Percentiles rank a stretch among this genome's conserved stretches.
Conservation (phyloP, 805 yeast species). For the Lipomyces mesembrius region DNA sequence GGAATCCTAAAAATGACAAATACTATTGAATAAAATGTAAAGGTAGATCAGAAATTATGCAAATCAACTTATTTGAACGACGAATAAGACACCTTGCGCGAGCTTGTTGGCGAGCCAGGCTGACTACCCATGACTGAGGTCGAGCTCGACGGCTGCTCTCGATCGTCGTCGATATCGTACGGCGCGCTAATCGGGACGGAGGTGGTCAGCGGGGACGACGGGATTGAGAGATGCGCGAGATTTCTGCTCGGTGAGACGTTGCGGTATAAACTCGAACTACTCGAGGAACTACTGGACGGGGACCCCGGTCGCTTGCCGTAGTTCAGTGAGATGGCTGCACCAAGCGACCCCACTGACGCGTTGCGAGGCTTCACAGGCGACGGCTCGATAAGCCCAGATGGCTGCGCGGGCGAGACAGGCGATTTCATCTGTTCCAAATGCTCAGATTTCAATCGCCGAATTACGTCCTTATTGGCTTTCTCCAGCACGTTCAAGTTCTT, state of each 20-base stretch:
- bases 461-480: conserved; percentile 90
- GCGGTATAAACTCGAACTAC: conserved; percentile 26
- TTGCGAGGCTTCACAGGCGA: conserved; percentile 35
- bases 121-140: conserved; percentile 3
- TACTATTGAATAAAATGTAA: background rate
- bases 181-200: conserved; percentile 25
- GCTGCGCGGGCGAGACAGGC: conserved; percentile 24
- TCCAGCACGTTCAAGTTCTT: conserved; percentile 88
- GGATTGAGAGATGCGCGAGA: conserved; percentile 25
- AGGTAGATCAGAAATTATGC: background rate
- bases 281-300: conserved; percentile 32
- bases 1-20: background rate
- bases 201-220: conserved; percentile 33
- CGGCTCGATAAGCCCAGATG: conserved; percentile 33
- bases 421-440: conserved; percentile 60
- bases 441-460: conserved; percentile 82
- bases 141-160: conserved; percentile 4
- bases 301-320: conserved; percentile 24
- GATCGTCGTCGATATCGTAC: conserved; percentile 5
- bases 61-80: conserved; percentile 3
- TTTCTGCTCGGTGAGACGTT: conserved; percentile 30
- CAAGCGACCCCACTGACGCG: conserved; percentile 20
- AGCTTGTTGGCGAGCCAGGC: conserved; percentile 21
- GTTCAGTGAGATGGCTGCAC: conserved; percentile 16
- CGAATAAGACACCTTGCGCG: conserved; percentile 22